Evolutionary conservation across 73 alveolate genomes (phyloP), one percentile per base, ranked within the genome.

Genomic region (Loxodes magnus): DNA sequence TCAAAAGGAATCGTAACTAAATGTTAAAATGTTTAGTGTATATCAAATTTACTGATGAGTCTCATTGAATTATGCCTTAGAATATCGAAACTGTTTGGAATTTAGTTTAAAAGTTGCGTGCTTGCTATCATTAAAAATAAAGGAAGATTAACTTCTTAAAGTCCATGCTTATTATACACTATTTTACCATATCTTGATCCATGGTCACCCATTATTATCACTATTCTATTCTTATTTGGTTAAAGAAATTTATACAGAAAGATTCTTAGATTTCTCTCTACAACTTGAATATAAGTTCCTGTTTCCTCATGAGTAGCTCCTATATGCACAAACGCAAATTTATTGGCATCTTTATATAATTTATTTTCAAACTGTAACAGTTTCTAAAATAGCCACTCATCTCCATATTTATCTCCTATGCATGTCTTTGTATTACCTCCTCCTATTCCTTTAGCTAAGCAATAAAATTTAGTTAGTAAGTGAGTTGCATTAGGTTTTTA

Each of bases 221-320:
- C 21, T 39, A 39, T 0, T 39, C 14, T 10, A 7, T 39, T 30
- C 14, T 39, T 30, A n/a, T 39, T 39, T 39, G 53, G 14, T n/a
- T 39, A n/a, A 0, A 39, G 21, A 39, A 39, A 0, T 19, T 39
- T n/a, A 17, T 39, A 17, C 37, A 39, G 0, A 19, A 39, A 39
- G 21, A 15, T 30, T 39, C 14, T 7, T 39, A 39, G 15, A 15
- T 39, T 30, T 17, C 9, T 15, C 1, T 39, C 53, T 9, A 39
- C 14, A 0, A 30, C 21, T n/a, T 39, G 21, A 0, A 39, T 15
- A 39, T 9, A 12, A 15, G 53, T 39, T 1, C 53, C 53, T 39
- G 53, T 17, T 0, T 39, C 15, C 33, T 39, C 53, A 39, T 39
- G 53, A 39, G 53, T 30, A 15, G 53, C 12, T 1, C 14, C 37